Evolutionary conservation across 371 early-diverging fungal genomes (phyloP), one percentile per base, ranked within the genome.

Genomic region (Umbelopsis sp.): DNA sequence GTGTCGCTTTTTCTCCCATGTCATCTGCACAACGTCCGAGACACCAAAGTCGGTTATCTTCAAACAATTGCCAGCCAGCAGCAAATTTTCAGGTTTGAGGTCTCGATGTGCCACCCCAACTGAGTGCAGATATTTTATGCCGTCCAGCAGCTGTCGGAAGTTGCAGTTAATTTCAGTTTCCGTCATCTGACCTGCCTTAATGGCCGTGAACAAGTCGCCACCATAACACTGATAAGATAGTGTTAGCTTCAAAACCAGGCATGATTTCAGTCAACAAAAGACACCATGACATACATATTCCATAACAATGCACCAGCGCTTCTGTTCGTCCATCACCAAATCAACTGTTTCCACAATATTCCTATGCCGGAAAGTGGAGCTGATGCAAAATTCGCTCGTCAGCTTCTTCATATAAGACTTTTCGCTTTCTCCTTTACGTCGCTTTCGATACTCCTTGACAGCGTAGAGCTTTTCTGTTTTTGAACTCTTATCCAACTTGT

Each of bases 241-340:
- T 4, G 44, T 68, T 41, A n/a, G 50, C 44, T 64, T n/a, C n/a
- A 67, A 44, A n/a, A 50, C 48, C 44, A 37, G 32, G 50, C 62
- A 57, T 37, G 22, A 22, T 22, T 22, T 22, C 22, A 25, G 16
- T 11, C 18, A 44, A 18, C 12, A 32, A 24, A 38, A 44, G 9
- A 20, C 46, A 29, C 5, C 16, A 44, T 52, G 45, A 79, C 82
- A 68, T 84, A 87, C 87, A 70, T 83, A 83, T 81, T 94, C 96
- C 99, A 98, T 98, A 14, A 98, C 96, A 67, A 93, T 94, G 81
- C 97, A 97, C 93, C 97, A 97, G 68, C 91, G 85, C 44, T 87
- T 86, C 69, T 92, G 91, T 68, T 92, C 90, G 77, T 97, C 97
- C 81, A 95, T 91, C 16, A 97, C 92, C 50, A 98, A 77, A 77